Conservation (phyloP, 1,284 basidiomycete species). For the Apiotrichum akiyoshidainum region DNA sequence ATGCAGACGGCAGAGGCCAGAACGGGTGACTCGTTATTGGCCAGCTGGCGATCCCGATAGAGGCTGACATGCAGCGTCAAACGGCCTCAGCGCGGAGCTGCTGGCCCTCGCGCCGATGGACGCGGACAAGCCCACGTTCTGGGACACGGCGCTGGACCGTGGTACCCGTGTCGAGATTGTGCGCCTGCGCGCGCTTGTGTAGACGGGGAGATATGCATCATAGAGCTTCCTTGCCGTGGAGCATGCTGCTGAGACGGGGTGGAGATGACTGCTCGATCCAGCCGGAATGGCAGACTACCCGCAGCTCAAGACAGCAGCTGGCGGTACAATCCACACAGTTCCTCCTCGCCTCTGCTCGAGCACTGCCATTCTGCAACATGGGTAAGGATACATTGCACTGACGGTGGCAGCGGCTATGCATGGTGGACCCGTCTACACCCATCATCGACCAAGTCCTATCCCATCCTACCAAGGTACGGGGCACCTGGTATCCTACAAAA, state of each 20-base stretch:
- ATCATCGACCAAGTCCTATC: not conserved
- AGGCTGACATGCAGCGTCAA: slow-evolving; percentile 5
- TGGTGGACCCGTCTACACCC: slow-evolving; percentile 9
- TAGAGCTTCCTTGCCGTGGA: no score
- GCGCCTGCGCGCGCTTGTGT: slow-evolving; percentile 16
- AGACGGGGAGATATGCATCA: no score
- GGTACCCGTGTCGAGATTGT: slow-evolving; percentile 37
- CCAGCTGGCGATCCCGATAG: no score
- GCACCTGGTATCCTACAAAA: not conserved
- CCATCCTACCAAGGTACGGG: not conserved
- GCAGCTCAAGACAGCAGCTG: no score
- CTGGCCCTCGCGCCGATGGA: slow-evolving; percentile 31
- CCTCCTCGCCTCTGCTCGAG: not conserved
- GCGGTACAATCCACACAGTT: no score
- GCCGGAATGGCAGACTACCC: no score
- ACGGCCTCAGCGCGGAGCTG: not conserved
- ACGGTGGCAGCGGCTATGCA: not conserved
- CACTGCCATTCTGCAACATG: not conserved
- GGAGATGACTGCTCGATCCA: no score
- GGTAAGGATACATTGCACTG: slow-evolving; percentile 40
- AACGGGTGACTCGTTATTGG: no score
- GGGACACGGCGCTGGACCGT: slow-evolving; percentile 43
- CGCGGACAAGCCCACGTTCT: slow-evolving; percentile 33
- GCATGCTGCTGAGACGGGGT: no score
- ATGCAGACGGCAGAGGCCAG: no score